phyloP scores from a whole-genome alignment of 768 basidiomycete genomes.

The Suillus ampliporus region DNA sequence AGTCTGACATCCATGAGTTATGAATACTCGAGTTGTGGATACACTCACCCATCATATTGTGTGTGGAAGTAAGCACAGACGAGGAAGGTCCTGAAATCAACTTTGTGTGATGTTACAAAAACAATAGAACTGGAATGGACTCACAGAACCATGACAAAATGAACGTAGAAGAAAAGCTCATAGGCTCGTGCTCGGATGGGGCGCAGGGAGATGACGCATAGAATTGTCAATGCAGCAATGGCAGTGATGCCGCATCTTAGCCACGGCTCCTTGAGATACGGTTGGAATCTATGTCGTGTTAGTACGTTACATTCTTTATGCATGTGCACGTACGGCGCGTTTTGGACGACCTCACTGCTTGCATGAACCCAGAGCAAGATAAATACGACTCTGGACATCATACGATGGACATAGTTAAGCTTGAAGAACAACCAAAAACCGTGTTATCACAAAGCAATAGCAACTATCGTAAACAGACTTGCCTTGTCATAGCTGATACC shows the following conservation, averaged over 20 bases:
- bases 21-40: background rate
- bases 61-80: constrained; percentile 46
- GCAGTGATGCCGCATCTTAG: constrained; percentile 38
- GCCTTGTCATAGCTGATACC: constrained; percentile 16
- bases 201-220: constrained; percentile 48
- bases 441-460: background rate
- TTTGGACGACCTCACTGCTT: constrained; percentile 18
- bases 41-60: constrained; percentile 30
- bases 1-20: constrained; percentile 16
- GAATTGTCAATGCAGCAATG: constrained; percentile 41
- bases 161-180: constrained; percentile 52
- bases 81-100: constrained; percentile 33
- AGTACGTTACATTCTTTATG: background rate
- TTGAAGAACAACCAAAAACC: constrained; percentile 12
- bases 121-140: constrained; percentile 16
- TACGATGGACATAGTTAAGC: constrained; percentile 48
- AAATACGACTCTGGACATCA: constrained; percentile 48
- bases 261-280: constrained; percentile 11
- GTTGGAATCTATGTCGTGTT: background rate
- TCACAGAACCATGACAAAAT: constrained; percentile 46
- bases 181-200: constrained; percentile 51
- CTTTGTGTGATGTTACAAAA: background rate
- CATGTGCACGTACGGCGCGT: background rate
- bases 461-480: background rate
- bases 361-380: constrained; percentile 54